Conservation (phyloP, 306 rosid genomes). For the Quillaja saponaria region DNA sequence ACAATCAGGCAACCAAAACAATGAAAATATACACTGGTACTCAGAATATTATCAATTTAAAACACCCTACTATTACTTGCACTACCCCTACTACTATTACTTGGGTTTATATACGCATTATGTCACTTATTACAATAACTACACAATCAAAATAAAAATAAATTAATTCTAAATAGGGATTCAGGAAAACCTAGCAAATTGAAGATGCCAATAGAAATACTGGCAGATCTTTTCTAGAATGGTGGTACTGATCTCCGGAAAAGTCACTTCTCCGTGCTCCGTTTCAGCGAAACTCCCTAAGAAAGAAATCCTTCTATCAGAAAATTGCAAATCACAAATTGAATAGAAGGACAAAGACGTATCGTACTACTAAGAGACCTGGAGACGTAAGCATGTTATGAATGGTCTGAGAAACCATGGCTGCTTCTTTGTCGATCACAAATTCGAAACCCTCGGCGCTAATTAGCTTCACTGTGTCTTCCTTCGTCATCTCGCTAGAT, state of each 20-base stretch:
- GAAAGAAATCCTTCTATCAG: background rate
- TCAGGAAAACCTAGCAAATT: constrained; percentile 71
- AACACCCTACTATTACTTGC: too few relatives aligned
- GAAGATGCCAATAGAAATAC: constrained; percentile 95
- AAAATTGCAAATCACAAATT: background rate
- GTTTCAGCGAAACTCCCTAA: constrained; percentile 88
- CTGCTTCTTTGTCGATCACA: constrained; percentile 88
- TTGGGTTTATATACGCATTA: too few relatives aligned
- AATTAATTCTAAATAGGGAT: constrained; percentile 3
- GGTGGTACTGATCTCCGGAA: constrained; percentile 94
- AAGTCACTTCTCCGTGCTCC: constrained; percentile 78
- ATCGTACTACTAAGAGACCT: constrained; percentile 38
- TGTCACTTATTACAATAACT: too few relatives aligned
- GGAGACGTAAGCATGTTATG: constrained; percentile 98
- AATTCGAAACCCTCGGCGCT: constrained; percentile 94
- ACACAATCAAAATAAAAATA: background rate
- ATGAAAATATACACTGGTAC: too few relatives aligned
- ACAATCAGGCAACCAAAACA: too few relatives aligned
- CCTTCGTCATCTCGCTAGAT: constrained; percentile 64
- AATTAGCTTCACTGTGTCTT: constrained; percentile 76
- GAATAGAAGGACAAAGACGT: background rate
- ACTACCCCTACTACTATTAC: too few relatives aligned
- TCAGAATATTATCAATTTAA: too few relatives aligned
- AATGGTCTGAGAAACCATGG: constrained; percentile 98
- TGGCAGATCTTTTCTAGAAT: constrained; percentile 98